Base-by-base conservation (phyloP, 257 asterid species). In the Eucommia ulmoides region DNA sequence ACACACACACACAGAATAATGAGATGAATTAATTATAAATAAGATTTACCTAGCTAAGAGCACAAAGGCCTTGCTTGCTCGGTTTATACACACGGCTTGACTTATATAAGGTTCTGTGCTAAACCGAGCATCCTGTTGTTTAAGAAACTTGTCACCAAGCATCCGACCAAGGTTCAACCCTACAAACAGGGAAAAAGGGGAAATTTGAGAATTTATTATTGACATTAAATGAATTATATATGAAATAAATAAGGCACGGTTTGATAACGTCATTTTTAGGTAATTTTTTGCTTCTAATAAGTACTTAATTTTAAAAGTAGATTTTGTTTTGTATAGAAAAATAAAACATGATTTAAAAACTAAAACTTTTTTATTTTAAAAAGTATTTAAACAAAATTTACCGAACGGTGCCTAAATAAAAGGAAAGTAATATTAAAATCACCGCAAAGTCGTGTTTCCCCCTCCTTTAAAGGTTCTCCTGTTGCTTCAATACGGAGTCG, bases 111-210 rank as follows among this genome's bases (percentile, higher is more conserved):
- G 99, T 67, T 91, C 97, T 52, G 96, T 67, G 55, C 88, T 91
- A 61, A 91, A 81, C 42, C 99, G 95, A 46, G 59, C 54, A 45
- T 86, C 99, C 58, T 91, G 95, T 70, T 86, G 87, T 74, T 91
- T 91, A 49, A 86, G 80, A 74, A 83, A 91, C 52, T 91, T 91
- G 74, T 91, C 99, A 45, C 99, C 99, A 9, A 91, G 93, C 99
- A 91, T 81, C 63, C 96, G 75, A 58, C 87, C 95, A 19, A 91
- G 96, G 72, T 91, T 91, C 54, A 91, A 70, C 49, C 99, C 99
- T 91, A 56, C 41, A 60, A 23, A 26, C 25, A 51, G 64, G 57
- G 25, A 59, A 56, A 35, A 2, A 20, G 21, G 53, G 42, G 51
- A 25, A 56, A 56, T 55, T 60, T n/a, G n/a, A n/a, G n/a, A n/a